Base-by-base conservation (phyloP, 352 stramenopile species). In the Phytophthora foliorum region DNA sequence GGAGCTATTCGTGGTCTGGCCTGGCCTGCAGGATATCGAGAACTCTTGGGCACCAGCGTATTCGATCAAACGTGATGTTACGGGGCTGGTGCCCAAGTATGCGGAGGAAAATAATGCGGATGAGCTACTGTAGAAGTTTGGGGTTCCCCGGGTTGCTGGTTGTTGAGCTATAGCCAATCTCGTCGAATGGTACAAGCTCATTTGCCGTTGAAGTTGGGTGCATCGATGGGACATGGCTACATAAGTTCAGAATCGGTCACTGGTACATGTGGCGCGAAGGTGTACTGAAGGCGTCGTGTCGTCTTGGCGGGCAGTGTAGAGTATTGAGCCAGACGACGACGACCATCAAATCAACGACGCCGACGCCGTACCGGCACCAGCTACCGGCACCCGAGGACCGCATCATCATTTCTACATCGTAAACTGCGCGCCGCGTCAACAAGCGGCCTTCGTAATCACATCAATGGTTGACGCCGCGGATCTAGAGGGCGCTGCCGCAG, bases 11-110 rank as follows among this genome's bases (percentile, higher is more conserved):
- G n/a, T n/a, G n/a, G n/a, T n/a, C n/a, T n/a, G n/a, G n/a, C 38
- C 31, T 48, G 54, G 63, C 3, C 55, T 71, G 1, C 48, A 71
- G 21, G 48, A 56, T 29, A 32, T 42, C 4, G 55, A 71, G 6
- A 61, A 65, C 14, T 65, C 55, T 1, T 66, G 55, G 63, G 55
- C 61, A 6, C 63, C 54, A 1, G 55, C 56, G n/a, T 4, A 17
- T 11, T 59, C 44, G 2, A 60, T 70, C n/a, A 8, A 64, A 13
- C 19, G 13, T 55, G 54, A 71, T 36, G 29, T 71, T 31, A 48
- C 38, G 34, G 42, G 45, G 0, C 16, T 68, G 16, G 42, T 68
- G 11, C 4, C 38, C 4, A 10, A 59, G 52, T 59, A 59, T 50
- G 52, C 22, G 2, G 19, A 25, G 19, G 19, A 58, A 4, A 8